phyloP scores from a whole-genome alignment of 108 stramenopile species.

The Thalassiosira profunda region DNA sequence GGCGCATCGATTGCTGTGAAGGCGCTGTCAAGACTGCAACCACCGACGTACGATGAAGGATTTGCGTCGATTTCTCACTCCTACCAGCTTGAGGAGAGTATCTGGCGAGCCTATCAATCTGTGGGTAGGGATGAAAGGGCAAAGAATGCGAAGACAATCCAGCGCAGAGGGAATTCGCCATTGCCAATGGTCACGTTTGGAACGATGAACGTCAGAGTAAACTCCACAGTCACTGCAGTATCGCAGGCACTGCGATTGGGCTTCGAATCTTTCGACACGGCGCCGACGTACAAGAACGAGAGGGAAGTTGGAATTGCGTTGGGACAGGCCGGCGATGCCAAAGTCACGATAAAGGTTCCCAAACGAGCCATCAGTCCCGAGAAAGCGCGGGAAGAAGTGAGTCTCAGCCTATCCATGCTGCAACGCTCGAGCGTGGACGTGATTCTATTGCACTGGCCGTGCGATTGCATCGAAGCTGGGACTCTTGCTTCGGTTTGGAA shows the following conservation, averaged over 20 bases:
- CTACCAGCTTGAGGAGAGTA: constrained; percentile 18
- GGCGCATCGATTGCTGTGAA: constrained; percentile 59
- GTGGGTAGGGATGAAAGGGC: neutral
- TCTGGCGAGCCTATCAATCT: constrained; percentile 17
- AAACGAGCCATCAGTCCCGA: constrained; percentile 60
- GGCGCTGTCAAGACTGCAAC: constrained; percentile 44
- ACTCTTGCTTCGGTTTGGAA: constrained; percentile 67
- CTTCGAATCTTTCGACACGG: constrained; percentile 73
- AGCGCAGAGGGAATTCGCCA: too few species aligned
- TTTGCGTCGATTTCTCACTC: constrained; percentile 54
- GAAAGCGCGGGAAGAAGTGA: constrained; percentile 62
- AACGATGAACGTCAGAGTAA: constrained; percentile 65
- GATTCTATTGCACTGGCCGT: constrained; percentile 86
- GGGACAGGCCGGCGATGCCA: constrained; percentile 3
- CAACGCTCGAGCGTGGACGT: constrained; percentile 54
- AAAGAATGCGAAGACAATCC: neutral
- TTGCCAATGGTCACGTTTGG: constrained; percentile 71
- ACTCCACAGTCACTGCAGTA: constrained; percentile 35
- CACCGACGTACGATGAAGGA: constrained; percentile 72
- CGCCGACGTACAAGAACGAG: constrained; percentile 87
- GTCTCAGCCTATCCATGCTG: constrained; percentile 46
- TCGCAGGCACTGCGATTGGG: constrained; percentile 43
- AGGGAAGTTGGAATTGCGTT: constrained; percentile 59
- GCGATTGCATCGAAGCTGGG: constrained; percentile 59
- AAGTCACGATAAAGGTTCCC: constrained; percentile 76